Evolutionary conservation across 352 stramenopile species (phyloP), one percentile per base, ranked within the genome.

Genomic region (Globisporangium apiculatum): DNA sequence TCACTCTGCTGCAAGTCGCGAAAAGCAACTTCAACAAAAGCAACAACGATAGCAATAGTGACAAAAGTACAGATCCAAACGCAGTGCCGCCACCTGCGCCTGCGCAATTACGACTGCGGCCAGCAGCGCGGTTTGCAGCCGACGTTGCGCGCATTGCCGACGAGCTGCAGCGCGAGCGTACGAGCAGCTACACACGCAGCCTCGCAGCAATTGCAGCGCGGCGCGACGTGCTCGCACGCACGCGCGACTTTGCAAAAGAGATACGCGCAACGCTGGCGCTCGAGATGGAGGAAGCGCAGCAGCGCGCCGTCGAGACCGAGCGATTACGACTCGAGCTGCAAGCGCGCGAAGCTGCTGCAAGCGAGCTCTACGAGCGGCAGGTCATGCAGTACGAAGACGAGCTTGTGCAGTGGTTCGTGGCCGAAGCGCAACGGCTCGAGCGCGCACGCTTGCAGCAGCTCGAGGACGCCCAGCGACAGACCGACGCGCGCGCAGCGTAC

Each of bases 311-410:
- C 12, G 82, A 89, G 50, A 47, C 47, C 12, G 74, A 87, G 57
- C 69, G 77, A 2, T 74, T 60, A 0, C 69, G 68, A 10, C 62
- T 79, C 40, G 66, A 65, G 0, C 69, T 79, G 48, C 62, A 69
- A 43, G 57, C 61, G 36, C 60, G 62, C 4, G 60, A 73, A 10
- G 78, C 86, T 41, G 53, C 66, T 5, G 67, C 73, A 35, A 73
- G 69, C 4, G 74, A 91, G 62, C 60, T 73, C 42, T 66, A 79
- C 36, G 80, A 91, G 64, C 62, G 57, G 37, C 65, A 81, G 51
- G 65, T 69, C 42, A 86, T 91, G 72, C 73, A 82, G 60, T 91
- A 87, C 61, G 76, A 91, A 57, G 78, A 91, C 48, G 74, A 88
- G 54, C 72, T 72, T 57, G 83, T 71, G 68, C 62, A 65, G 40